phyloP scores from a whole-genome alignment of 1,139 yeast species.

The Protomyces macrosporus region DNA sequence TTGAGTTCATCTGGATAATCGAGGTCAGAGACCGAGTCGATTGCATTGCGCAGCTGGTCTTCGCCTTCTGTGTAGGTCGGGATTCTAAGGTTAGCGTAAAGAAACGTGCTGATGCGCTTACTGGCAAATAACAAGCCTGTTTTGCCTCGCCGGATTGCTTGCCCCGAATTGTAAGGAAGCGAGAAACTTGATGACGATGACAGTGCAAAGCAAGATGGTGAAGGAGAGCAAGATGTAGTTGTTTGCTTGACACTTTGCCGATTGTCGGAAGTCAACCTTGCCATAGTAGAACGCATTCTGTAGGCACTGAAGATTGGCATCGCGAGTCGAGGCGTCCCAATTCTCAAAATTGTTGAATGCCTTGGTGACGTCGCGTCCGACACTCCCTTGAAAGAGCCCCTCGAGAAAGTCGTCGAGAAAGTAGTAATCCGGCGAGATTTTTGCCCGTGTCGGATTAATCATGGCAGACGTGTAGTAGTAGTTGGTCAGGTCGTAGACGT shows the following conservation, averaged over 20 bases:
- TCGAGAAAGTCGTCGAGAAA: slow-evolving; percentile 39
- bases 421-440: slow-evolving; percentile 32
- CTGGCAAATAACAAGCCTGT: slow-evolving; percentile 43
- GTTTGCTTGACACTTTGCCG: slow-evolving; percentile 42
- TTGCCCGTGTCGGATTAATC: slow-evolving; percentile 26
- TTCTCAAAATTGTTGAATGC: slow-evolving; percentile 35
- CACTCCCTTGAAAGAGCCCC: slow-evolving; percentile 37
- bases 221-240: slow-evolving; percentile 43
- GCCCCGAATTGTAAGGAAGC: slow-evolving; percentile 43
- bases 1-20: slow-evolving; percentile 44
- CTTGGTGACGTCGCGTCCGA: slow-evolving; percentile 42
- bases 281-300: slow-evolving; percentile 43
- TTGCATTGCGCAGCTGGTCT: slow-evolving; percentile 43
- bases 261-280: slow-evolving; percentile 41
- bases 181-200: slow-evolving; percentile 41
- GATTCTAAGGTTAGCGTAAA: slow-evolving; percentile 25
- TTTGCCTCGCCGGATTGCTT: slow-evolving; percentile 41
- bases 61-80: slow-evolving; percentile 47
- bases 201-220: slow-evolving; percentile 41
- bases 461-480: slow-evolving; percentile 38
- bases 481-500: slow-evolving; percentile 41
- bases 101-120: slow-evolving; percentile 16
- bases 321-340: slow-evolving; percentile 34
- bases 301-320: slow-evolving; percentile 39
- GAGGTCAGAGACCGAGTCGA: slow-evolving; percentile 43